Conservation (phyloP, 1,284 basidiomycete genomes). For the Cystobasidium slooffiae region DNA sequence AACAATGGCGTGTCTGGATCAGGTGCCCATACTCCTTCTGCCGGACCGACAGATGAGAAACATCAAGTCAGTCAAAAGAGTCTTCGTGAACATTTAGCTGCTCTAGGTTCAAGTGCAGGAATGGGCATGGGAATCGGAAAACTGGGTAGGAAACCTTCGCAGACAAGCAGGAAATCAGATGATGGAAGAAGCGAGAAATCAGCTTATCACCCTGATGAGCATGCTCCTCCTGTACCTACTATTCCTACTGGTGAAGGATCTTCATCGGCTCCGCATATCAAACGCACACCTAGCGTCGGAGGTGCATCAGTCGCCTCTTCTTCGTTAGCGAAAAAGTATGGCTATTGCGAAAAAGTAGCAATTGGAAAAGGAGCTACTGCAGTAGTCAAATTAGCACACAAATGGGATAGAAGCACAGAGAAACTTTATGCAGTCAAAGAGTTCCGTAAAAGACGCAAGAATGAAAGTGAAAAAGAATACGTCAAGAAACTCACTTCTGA, state of each 20-base stretch:
- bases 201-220: slow-evolving; percentile 33
- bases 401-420: slow-evolving; percentile 96
- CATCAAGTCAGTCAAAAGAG: slow-evolving; percentile 44
- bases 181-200: slow-evolving; percentile 35
- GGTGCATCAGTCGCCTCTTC: slow-evolving; percentile 33
- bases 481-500: slow-evolving; percentile 99
- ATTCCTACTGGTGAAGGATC: neutral
- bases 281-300: slow-evolving; percentile 33
- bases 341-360: slow-evolving; percentile 92
- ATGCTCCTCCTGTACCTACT: slow-evolving; percentile 25
- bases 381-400: slow-evolving; percentile 93
- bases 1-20: slow-evolving; percentile 20
- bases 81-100: slow-evolving; percentile 40
- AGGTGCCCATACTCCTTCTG: slow-evolving; percentile 29
- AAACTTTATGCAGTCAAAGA: slow-evolving; percentile 99
- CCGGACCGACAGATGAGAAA: slow-evolving; percentile 22
- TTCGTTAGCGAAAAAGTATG: slow-evolving; percentile 73
- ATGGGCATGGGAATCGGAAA: slow-evolving; percentile 33
- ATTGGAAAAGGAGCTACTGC: slow-evolving; percentile 98
- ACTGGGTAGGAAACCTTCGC: slow-evolving; percentile 26
- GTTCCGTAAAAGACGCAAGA: slow-evolving; percentile 96
- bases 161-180: slow-evolving; percentile 37
- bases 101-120: slow-evolving; percentile 29
- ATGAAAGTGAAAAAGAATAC: slow-evolving; percentile 98
- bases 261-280: slow-evolving; percentile 15